Base-by-base conservation (phyloP, 805 yeast genomes). In the Lachancea sp. region DNA sequence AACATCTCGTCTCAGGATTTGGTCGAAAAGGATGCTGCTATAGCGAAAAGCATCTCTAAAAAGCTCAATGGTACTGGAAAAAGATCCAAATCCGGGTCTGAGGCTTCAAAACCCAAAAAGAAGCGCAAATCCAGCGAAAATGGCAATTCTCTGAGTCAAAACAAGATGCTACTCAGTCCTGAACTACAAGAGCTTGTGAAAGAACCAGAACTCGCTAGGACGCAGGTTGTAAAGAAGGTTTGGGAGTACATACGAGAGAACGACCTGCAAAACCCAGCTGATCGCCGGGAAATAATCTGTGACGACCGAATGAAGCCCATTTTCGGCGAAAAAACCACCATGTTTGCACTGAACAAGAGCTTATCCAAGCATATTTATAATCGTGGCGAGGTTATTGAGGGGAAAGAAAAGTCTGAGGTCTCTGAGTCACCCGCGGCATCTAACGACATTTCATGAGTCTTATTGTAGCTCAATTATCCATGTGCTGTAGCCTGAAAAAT, bases 231-330 rank as follows among this genome's bases (percentile, higher is more conserved):
- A 9, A 82, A 82, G 49, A 63, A 63, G 38, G 59, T 85, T 4
- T 85, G 95, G 95, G 74, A 70, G 12, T 78, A 87, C 60, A 83
- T 87, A 46, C 81, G 79, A 54, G 74, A 60, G 10, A 58, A 82
- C 48, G 61, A 75, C 25, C 62, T 86, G 26, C 95, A 85, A 58
- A 78, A 83, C 50, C 85, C 89, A 1, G 55, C 67, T 1, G 85
- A 86, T 61, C 72, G 74, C 50, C 69, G 91, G 43, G 79, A 78
- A 46, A 80, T 86, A 5, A 15, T 76, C 3, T 81, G 87, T 56
- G 89, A 83, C 55, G 82, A 72, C 0, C 70, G 63, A 45, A 62
- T 83, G 66, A 65, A 65, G 46, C 72, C 71, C 2, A 55, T 85
- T 1, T 85, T 85, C 62, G 88, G 87, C 22, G 73, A 74, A 45